phyloP scores from a whole-genome alignment of 495 filamentous ascomycete species.

The Penicillium herquei region DNA sequence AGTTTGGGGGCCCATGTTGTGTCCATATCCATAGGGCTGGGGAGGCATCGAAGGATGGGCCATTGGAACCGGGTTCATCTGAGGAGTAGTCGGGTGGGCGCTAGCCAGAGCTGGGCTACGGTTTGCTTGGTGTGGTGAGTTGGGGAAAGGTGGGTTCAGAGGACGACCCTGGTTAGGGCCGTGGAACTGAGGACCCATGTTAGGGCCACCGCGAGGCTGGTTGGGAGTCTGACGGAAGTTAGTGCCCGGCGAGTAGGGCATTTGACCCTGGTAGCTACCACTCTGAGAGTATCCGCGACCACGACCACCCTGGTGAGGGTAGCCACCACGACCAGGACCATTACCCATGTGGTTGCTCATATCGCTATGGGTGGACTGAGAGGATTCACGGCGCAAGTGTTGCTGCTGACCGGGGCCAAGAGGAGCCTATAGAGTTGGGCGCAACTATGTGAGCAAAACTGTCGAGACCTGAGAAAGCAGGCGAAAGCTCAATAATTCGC shows the following conservation, averaged over 20 bases:
- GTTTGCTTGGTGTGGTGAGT: constrained; percentile 63
- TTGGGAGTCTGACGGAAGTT: constrained; percentile 59
- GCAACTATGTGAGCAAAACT: constrained; percentile 49
- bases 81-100: constrained; percentile 67
- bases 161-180: constrained; percentile 50
- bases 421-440: constrained; percentile 58
- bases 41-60: constrained; percentile 53
- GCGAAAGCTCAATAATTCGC: constrained; percentile 4
- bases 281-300: constrained; percentile 64
- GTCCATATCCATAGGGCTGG: constrained; percentile 60
- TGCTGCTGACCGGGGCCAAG: constrained; percentile 53
- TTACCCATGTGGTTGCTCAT: constrained; percentile 58
- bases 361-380: constrained; percentile 76
- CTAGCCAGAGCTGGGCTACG: constrained; percentile 72
- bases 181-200: constrained; percentile 66
- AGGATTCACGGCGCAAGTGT: constrained; percentile 80
- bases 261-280: constrained; percentile 54
- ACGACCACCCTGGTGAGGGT: constrained; percentile 58
- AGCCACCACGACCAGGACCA: constrained; percentile 54
- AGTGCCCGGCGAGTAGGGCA: constrained; percentile 64
- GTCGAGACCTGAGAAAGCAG: constrained; percentile 10
- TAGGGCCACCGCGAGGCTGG: constrained; percentile 60
- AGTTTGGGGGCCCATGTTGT: constrained; percentile 59
- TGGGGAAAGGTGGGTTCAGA: constrained; percentile 53
- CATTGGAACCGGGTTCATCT: constrained; percentile 62